Percentiles rank a stretch among this genome's conserved stretches.
Evolutionary conservation across 2,329 filamentous ascomycete genomes (phyloP).

Genomic region (Apiospora kogelbergensis): DNA sequence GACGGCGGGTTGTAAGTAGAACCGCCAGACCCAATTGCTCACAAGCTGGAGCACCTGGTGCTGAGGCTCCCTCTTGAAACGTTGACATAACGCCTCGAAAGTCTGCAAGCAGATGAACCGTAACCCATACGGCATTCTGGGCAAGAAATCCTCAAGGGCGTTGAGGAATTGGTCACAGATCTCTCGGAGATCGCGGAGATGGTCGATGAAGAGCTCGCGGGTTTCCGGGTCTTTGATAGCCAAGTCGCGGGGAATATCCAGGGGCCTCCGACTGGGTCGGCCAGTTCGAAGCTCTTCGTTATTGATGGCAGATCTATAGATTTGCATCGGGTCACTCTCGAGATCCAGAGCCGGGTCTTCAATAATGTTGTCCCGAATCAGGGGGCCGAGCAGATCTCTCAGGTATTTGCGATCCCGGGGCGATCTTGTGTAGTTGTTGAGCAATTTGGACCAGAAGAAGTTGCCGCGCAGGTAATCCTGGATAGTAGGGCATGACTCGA

Average conservation of each 20-base stretch:
- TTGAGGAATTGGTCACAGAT: constrained; percentile 90
- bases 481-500: constrained; percentile 69
- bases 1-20: constrained; percentile 87
- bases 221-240: constrained; percentile 97
- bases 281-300: constrained; percentile 96
- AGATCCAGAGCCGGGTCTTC: constrained; percentile 89
- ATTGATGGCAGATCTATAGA: constrained; percentile 92
- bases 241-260: constrained; percentile 85
- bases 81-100: constrained; percentile 73
- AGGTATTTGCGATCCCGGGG: constrained; percentile 91
- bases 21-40: constrained; percentile 90
- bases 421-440: constrained; percentile 84
- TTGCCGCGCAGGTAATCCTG: constrained; percentile 88
- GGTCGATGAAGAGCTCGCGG: constrained; percentile 86
- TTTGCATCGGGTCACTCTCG: constrained; percentile 96
- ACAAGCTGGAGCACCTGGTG: constrained; percentile 79
- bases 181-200: constrained; percentile 89
- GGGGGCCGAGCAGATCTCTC: constrained; percentile 77
- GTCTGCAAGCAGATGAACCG: constrained; percentile 86
- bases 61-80: constrained; percentile 78
- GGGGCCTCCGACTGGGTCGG: constrained; percentile 73
- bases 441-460: constrained; percentile 89
- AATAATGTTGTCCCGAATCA: constrained; percentile 89
- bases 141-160: constrained; percentile 77
- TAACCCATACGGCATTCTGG: constrained; percentile 89